Base-by-base conservation (phyloP, 257 asterid genomes). In the Solanum pennellii region DNA sequence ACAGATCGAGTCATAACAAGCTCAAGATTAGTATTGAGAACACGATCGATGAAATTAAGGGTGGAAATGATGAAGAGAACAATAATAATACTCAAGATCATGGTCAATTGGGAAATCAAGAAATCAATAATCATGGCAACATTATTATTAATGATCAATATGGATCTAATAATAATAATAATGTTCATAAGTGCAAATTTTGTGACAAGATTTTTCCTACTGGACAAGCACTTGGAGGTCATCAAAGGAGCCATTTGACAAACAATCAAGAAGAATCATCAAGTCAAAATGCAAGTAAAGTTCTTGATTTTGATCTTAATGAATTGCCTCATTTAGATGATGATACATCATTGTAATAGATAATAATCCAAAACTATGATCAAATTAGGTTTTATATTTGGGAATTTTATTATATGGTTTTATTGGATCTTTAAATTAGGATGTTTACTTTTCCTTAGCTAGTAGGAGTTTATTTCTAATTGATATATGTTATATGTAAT, bases 1-100 rank as follows among this genome's bases (percentile, higher is more conserved):
- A 95, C 37, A 88, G 87, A 52, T 91, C 95, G 0, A 95, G 95
- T 69, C 97, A 95, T 88, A 92, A 82, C 52, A 94, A 93, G 92
- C 35, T 89, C 82, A 91, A 47, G 88, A 14, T 92, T 1, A 69
- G 9, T 66, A 62, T 92, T 9, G 52, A 87, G 27, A 92, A 91
- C 82, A 56, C 92, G 1, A 35, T 15, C 8, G 91, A 90, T 65
- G 83, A 2, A 75, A 21, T 75, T 39, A 75, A 75, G 60, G 52
- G 29, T 41, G 15, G 25, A 66, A 66, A 66, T 66, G 9, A 69
- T 14, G 75, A 37, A 37, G 39, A 37, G 7, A 37, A 29, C 13
- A 12, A 41, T 8, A 8, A 8, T 20, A 59, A 59, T 59, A 59
- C 0, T 20, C 66, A 8, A 59, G 66, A 6, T 35, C 29, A 73